These are phyloP conservation scores for Leccinum disarticulatum DNA, from an alignment of 768 basidiomycete genomes.

Conservation along the genomic window DNA sequence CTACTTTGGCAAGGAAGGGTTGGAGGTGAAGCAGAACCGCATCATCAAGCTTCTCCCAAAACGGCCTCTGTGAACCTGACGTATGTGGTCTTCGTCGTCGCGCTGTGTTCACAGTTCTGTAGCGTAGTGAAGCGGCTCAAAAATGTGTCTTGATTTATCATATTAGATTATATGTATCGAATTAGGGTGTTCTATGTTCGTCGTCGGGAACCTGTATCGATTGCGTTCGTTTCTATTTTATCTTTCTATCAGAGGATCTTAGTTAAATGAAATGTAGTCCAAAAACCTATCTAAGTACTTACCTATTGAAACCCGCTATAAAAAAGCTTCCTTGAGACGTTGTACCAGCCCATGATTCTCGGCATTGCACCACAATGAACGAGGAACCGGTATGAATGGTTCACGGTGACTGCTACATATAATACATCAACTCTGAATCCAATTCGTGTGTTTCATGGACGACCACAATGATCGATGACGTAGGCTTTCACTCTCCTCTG, in stretches of 20 bases:
- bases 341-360: background rate
- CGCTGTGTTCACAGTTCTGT: background rate
- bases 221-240: conserved; percentile 15
- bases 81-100: background rate
- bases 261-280: background rate
- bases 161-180: conserved; percentile 7
- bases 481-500: conserved; percentile 79
- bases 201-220: background rate
- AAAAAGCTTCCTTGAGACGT: background rate
- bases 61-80: conserved; percentile 21
- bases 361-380: background rate
- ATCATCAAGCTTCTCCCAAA: conserved; percentile 51
- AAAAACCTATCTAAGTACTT: conserved; percentile 1
- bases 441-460: conserved; percentile 13
- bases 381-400: background rate
- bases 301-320: background rate
- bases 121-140: background rate
- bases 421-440: background rate
- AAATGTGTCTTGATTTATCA: conserved; percentile 1
- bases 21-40: conserved; percentile 52
- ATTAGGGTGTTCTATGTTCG: conserved; percentile 4
- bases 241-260: conserved; percentile 7
- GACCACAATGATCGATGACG: conserved; percentile 71
- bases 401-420: background rate
- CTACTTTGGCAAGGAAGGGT: conserved; percentile 64